Evolutionary conservation across 148 eudicot genomes (phyloP), one percentile per base, ranked within the genome.

Genomic region (Silene conica): DNA sequence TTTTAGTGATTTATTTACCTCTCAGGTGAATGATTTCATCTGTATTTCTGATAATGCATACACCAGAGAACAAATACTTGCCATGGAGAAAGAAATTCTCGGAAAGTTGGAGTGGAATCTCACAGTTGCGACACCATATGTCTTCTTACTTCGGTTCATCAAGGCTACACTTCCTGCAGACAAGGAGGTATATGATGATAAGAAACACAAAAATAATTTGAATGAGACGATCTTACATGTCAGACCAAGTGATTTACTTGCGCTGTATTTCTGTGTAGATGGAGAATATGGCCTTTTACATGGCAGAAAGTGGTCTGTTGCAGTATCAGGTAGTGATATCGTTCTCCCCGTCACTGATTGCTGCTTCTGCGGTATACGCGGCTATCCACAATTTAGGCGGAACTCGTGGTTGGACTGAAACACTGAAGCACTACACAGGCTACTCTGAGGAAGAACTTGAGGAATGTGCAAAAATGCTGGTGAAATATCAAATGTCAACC

Each of bases 101-200:
- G 86, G 80, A 28, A 84, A 79, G 75, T 76, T 92, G 65, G 92
- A 87, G 69, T 92, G 98, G 98, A 85, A 86, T 70, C 80, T 92
- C 60, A 90, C 98, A 4, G 90, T 92, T 31, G 90, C 98, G 31
- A 92, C 98, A 5, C 97, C 96, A 12, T 92, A 90, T 59, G 96
- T 90, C 21, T 92, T 92, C 76, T 86, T 92, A 5, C 88, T 89
- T 77, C 77, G 96, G 41, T 92, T 83, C 79, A 84, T 89, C 77
- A 92, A 92, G 80, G 96, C 98, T 46, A 82, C 88, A 50, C 58
- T 84, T 66, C 88, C 87, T 70, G 64, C 81, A 21, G 89, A 92
- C 85, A 80, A 74, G 19, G 87, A 90, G 92, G 97, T 86, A 84
- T 20, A 28, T 57, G 59, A 71, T 41, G n/a, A n/a, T n/a, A n/a